A percentile compares a stretch with the other conserved stretches of the same genome.
phyloP scores from a whole-genome alignment of 768 basidiomycete genomes.

The Termitomyces sp. region DNA sequence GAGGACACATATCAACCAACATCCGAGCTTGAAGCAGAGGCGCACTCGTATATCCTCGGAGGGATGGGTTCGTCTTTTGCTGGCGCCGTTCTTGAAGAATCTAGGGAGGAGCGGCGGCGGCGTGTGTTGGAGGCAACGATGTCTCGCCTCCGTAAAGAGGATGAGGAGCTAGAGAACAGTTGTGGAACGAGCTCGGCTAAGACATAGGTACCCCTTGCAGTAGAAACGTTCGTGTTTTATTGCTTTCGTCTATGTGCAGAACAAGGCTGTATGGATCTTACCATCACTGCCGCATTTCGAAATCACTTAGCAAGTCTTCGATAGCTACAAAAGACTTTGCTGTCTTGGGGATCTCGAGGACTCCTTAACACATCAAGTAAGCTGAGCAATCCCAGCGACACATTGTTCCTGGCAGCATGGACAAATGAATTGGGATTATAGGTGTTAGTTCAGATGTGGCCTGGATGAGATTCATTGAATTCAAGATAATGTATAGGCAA shows the following conservation, averaged over 20 bases:
- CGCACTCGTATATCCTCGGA: constrained; percentile 44
- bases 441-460: background rate
- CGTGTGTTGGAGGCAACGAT: constrained; percentile 57
- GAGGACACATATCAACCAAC: constrained; percentile 48
- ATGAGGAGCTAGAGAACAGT: constrained; percentile 66
- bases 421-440: background rate
- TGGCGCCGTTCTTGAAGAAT: constrained; percentile 26
- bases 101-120: constrained; percentile 51
- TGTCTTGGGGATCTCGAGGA: background rate
- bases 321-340: background rate
- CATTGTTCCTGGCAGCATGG: background rate
- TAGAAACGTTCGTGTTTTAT: background rate
- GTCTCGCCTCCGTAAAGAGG: constrained; percentile 53
- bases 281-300: background rate
- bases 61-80: constrained; percentile 24
- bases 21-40: constrained; percentile 51
- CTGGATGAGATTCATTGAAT: background rate
- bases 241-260: background rate
- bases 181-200: constrained; percentile 48
- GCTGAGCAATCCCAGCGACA: background rate
- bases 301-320: background rate
- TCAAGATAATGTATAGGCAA: background rate
- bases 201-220: background rate
- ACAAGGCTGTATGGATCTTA: background rate
- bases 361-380: background rate